Conservation (phyloP, 2,329 filamentous ascomycete genomes). For the Venturia carpophila region DNA sequence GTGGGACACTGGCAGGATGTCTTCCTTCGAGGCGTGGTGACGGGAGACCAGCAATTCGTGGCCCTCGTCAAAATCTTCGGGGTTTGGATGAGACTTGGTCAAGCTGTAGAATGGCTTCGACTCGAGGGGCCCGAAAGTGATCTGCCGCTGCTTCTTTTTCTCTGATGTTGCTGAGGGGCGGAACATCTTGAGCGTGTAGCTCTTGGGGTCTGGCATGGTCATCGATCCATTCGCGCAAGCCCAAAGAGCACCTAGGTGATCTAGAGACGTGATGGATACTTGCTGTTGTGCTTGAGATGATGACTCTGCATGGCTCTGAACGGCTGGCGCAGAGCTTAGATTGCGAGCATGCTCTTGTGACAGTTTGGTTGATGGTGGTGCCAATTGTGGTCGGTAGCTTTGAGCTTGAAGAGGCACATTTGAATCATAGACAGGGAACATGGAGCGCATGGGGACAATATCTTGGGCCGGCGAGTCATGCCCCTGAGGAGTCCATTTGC, state of each 20-base stretch:
- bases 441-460: slow-evolving; percentile 51
- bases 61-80: slow-evolving; percentile 46
- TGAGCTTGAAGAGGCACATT: slow-evolving; percentile 59
- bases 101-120: slow-evolving; percentile 64
- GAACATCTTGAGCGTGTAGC: slow-evolving; percentile 35
- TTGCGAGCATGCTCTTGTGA: slow-evolving; percentile 58
- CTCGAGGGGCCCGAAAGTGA: slow-evolving; percentile 59
- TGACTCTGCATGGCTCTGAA: not conserved
- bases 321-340: slow-evolving; percentile 44
- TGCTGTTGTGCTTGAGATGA: slow-evolving; percentile 28
- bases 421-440: slow-evolving; percentile 69
- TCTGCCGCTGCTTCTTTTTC: slow-evolving; percentile 50
- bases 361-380: slow-evolving; percentile 48
- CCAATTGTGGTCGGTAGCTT: slow-evolving; percentile 58
- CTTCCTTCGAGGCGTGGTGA: slow-evolving; percentile 23
- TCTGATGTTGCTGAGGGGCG: slow-evolving; percentile 49
- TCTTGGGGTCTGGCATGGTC: slow-evolving; percentile 24
- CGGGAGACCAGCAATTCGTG: slow-evolving; percentile 33
- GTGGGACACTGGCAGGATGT: slow-evolving; percentile 31
- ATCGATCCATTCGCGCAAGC: slow-evolving; percentile 55
- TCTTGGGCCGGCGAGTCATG: not conserved
- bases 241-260: slow-evolving; percentile 59
- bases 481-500: slow-evolving; percentile 4
- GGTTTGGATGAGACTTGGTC: slow-evolving; percentile 49
- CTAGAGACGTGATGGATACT: slow-evolving; percentile 42